These are phyloP conservation scores for Suhomyces guaymorum DNA, from an alignment of 1,139 yeast species.

Conservation along the genomic window DNA sequence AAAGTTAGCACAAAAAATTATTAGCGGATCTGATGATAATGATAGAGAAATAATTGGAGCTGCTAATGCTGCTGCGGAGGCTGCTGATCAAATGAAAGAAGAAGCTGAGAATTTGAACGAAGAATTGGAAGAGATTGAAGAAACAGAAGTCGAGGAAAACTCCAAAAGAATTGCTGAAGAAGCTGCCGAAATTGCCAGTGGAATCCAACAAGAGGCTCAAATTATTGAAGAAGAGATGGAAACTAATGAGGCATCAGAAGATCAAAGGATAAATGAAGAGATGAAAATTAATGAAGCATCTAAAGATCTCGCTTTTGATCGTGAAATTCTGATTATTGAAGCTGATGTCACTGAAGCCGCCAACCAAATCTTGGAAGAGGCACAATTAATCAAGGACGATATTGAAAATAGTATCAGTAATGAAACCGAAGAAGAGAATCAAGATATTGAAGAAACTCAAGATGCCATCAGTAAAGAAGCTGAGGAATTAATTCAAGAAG, in stretches of 20 bases:
- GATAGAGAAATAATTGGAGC: too few species aligned
- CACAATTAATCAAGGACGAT: background rate
- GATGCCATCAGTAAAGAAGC: background rate
- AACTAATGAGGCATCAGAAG: too few species aligned
- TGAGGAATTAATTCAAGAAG: background rate
- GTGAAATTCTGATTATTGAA: too few species aligned
- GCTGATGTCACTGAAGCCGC: slow-evolving; percentile 1
- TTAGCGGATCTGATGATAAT: background rate
- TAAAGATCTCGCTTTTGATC: too few species aligned
- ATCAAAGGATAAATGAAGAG: too few species aligned
- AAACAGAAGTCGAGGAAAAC: background rate
- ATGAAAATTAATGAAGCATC: too few species aligned
- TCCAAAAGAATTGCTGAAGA: background rate
- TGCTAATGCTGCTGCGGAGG: background rate
- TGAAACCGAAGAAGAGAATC: background rate
- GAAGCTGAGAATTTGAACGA: too few species aligned
- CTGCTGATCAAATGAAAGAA: too few species aligned
- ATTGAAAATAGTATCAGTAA: too few species aligned
- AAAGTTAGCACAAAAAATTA: background rate
- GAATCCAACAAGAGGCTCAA: too few species aligned
- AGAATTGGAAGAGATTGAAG: background rate
- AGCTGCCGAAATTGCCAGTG: slow-evolving; percentile 1
- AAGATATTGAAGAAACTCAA: background rate
- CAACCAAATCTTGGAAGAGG: slow-evolving; percentile 1
- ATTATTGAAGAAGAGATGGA: too few species aligned